Evolutionary conservation across 140 eudicot species (phyloP), one percentile per base, ranked within the genome.

Genomic region (Bidens hawaiensis): DNA sequence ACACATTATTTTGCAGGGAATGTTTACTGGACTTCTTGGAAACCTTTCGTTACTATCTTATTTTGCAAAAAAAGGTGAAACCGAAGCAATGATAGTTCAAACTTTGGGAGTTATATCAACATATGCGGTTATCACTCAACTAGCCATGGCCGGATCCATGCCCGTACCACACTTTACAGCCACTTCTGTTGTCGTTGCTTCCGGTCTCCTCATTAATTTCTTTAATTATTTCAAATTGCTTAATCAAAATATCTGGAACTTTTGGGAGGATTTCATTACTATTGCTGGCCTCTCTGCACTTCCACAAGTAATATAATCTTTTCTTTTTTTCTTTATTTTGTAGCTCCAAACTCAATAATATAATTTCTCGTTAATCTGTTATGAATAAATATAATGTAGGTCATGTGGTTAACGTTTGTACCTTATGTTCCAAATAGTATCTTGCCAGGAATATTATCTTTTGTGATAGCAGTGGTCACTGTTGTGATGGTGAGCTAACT

Each of bases 181-280:
- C 27, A 83, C 85, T 27, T 88, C 99, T 17, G 43, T 59, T 1
- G 95, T 88, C 40, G 84, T 93, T 52, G 93, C 87, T 34, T 68
- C 76, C 64, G 96, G 99, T 41, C 84, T 93, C 45, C 53, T 85
- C 41, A 34, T 79, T 15, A 93, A 93, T 71, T 88, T 81, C 43
- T 71, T 88, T 72, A 80, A 88, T 51, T 93, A 78, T 82, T 88
- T 85, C 25, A 58, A 81, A 48, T 69, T 88, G 73, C 89, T 93
- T 56, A 76, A 69, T 55, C 70, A 76, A 15, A 47, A 15, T 8
- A 74, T 93, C 63, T 93, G 96, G 96, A 78, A 67, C 40, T 72
- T 85, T 13, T 93, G 99, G 99, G 96, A 93, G 68, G 99, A 93
- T 74, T 93, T 93, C 75, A 83, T 85, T 71, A 93, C 96, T 34